Evolutionary conservation across 2,329 filamentous ascomycete genomes (phyloP), one percentile per base, ranked within the genome.

Genomic region (Trichoderma sp.): DNA sequence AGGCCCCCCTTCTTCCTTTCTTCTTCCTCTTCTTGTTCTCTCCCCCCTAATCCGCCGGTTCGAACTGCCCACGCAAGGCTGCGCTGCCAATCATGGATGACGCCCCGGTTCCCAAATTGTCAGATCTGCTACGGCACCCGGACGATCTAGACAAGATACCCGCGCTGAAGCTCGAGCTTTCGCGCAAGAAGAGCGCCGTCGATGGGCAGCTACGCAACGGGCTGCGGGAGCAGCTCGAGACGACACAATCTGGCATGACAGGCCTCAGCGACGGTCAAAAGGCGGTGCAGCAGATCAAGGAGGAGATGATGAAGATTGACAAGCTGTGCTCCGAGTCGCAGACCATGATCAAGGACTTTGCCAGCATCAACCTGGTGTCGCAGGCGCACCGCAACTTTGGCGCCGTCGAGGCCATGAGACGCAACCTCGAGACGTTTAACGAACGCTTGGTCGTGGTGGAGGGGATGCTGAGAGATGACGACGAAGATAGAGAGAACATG

Each of bases 271-370:
- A 97, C 77, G 94, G 94, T 68, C 94, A 98, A 81, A 92, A 94
- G 79, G 93, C 93, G 71, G 92, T 99, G 43, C 91, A 93, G 77
- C 88, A 92, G 75, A 97, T 97, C 82, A 97, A 97, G 81, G 95
- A 98, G 74, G 96, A 99, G 83, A 96, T 99, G 89, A 94, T 96
- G 85, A 96, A 95, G 82, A 98, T 99, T 76, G 96, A 99, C 83
- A 94, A 93, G 82, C 88, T 99, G 72, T 99, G 96, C 83, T 94
- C 94, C 72, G 96, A 99, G 81, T 94, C 94, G 67, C 95, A 98
- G 83, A 93, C 93, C 78, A 97, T 97, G 89, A 97, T 99, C 76
- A 90, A 92, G 77, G 96, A 99, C 83, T 98, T 99, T 81, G 91
- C 92, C 43, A 93, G 93, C 77, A 96, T 97, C 84, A 96, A 96